Conservation (phyloP, 768 basidiomycete species). For the Russula sp. region DNA sequence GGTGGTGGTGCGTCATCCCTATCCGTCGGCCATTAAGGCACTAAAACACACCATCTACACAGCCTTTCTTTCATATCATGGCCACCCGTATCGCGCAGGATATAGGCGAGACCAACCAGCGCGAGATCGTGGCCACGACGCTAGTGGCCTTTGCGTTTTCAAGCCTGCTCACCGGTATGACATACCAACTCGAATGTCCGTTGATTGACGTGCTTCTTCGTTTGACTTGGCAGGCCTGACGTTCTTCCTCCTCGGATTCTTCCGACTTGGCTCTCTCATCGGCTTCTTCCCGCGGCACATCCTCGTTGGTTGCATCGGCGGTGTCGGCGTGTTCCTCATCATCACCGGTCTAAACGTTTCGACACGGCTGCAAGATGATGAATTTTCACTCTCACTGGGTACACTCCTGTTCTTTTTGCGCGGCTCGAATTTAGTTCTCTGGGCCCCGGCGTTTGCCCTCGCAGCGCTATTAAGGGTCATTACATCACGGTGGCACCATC, state of each 20-base stretch:
- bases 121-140: constrained; percentile 84
- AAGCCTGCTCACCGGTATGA: constrained; percentile 75
- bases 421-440: constrained; percentile 58
- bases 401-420: constrained; percentile 67
- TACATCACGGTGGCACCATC: constrained; percentile 76
- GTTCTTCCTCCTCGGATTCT: constrained; percentile 81
- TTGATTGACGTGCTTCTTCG: constrained; percentile 10
- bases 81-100: constrained; percentile 67
- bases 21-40: not conserved
- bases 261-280: constrained; percentile 77
- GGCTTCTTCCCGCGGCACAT: constrained; percentile 98
- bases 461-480: constrained; percentile 75
- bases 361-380: constrained; percentile 74
- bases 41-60: not conserved
- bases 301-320: constrained; percentile 93
- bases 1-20: constrained; percentile 56
- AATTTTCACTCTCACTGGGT: constrained; percentile 59
- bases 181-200: not conserved
- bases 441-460: constrained; percentile 72
- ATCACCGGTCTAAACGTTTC: constrained; percentile 86
- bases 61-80: constrained; percentile 96
- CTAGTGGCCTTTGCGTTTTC: constrained; percentile 84
- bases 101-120: constrained; percentile 63
- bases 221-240: constrained; percentile 46
- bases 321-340: constrained; percentile 91